Percentiles rank a stretch among this genome's conserved stretches.
These are phyloP conservation scores for Parietaria judaica DNA, from an alignment of 306 rosid species.

Conservation along the genomic window DNA sequence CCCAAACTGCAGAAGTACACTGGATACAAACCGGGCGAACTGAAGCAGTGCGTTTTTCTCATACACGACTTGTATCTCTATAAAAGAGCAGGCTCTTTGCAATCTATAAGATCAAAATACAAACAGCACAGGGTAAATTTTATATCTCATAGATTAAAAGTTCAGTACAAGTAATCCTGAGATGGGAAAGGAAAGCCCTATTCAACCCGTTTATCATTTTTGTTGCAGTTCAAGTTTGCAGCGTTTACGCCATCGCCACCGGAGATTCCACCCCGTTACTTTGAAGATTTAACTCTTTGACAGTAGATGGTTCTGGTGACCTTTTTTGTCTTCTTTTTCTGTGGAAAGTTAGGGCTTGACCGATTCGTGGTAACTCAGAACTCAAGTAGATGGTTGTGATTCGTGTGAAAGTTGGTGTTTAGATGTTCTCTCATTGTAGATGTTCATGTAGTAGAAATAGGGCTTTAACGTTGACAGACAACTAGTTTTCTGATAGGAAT, in stretches of 20 bases:
- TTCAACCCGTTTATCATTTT: constrained; percentile 15
- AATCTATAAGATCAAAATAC: constrained; percentile 69
- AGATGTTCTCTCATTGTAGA: neutral
- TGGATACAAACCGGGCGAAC: constrained; percentile 48
- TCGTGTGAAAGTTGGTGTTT: neutral
- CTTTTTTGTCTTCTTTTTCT: neutral
- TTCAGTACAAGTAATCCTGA: neutral
- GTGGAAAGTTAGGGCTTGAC: neutral
- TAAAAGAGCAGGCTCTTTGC: constrained; percentile 59
- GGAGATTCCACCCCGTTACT: constrained; percentile 53
- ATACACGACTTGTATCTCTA: constrained; percentile 67
- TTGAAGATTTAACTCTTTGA: constrained; percentile 30
- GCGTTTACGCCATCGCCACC: constrained; percentile 75
- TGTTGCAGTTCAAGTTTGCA: constrained; percentile 66
- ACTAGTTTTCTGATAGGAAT: neutral
- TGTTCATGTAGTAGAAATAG: neutral
- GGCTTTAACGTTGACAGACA: neutral
- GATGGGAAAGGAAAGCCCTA: constrained; percentile 6
- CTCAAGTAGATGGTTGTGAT: neutral
- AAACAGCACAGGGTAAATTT: constrained; percentile 64
- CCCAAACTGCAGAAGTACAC: constrained; percentile 35
- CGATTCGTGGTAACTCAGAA: no score
- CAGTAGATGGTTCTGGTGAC: constrained; percentile 7
- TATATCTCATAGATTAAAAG: neutral
- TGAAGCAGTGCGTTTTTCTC: constrained; percentile 51